Conservation (phyloP, 2,329 filamentous ascomycete genomes). For the Sporothrix phasma region DNA sequence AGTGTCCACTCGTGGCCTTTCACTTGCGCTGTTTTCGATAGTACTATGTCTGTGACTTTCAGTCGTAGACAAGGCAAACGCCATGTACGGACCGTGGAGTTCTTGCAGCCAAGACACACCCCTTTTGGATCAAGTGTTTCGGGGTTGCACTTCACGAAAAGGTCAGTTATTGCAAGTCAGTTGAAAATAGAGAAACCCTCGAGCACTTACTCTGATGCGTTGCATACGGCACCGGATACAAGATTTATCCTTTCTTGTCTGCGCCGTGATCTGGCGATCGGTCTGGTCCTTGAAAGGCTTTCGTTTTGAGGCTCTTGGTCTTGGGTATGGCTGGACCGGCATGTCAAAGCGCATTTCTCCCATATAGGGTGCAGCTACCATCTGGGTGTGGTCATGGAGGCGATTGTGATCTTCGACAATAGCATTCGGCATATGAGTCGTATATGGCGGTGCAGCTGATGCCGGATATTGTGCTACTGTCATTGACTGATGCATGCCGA, state of each 20-base stretch:
- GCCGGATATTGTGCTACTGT: neutral
- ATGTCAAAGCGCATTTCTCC: constrained; percentile 24
- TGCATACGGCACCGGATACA: constrained; percentile 54
- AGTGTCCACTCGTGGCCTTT: constrained; percentile 50
- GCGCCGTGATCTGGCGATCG: constrained; percentile 44
- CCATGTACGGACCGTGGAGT: constrained; percentile 40
- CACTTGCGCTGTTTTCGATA: constrained; percentile 50
- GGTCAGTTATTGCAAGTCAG: constrained; percentile 21
- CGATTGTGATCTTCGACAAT: neutral
- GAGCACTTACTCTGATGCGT: constrained; percentile 44
- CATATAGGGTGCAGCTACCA: neutral
- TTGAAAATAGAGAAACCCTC: no score
- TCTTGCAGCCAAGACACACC: constrained; percentile 44
- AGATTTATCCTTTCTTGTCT: constrained; percentile 47
- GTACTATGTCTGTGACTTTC: constrained; percentile 48
- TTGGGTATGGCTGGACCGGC: constrained; percentile 23
- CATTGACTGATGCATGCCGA: neutral
- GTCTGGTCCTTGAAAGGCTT: constrained; percentile 46
- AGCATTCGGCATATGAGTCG: neutral
- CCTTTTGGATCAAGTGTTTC: constrained; percentile 38
- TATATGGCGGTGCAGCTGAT: neutral
- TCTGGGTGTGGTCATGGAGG: neutral
- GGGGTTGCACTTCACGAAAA: constrained; percentile 35
- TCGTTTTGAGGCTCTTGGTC: constrained; percentile 32
- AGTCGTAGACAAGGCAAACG: constrained; percentile 49